These are phyloP conservation scores for Trichopus zeylanicus DNA, from an alignment of 116 monocot species.

Conservation along the genomic window DNA sequence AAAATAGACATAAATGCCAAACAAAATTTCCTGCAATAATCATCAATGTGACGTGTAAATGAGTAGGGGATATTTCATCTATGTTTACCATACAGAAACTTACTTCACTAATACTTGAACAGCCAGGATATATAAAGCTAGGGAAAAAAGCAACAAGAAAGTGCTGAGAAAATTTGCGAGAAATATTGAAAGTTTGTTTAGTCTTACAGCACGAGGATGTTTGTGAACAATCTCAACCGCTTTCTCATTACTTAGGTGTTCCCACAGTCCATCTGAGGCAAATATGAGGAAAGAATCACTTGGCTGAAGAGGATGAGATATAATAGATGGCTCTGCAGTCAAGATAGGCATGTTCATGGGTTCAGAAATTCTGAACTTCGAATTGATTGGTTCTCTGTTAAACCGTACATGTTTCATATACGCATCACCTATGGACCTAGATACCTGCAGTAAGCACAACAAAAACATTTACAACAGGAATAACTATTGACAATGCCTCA, in stretches of 20 bases:
- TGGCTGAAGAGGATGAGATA: constrained; percentile 35
- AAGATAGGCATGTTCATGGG: constrained; percentile 45
- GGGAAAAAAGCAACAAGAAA: neutral
- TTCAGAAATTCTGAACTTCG: constrained; percentile 49
- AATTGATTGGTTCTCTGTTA: constrained; percentile 51
- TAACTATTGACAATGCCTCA: neutral
- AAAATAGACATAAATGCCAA: too few species aligned
- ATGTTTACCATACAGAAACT: too few species aligned
- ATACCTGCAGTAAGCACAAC: constrained; percentile 36
- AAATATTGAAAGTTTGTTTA: neutral
- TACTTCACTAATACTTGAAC: too few species aligned
- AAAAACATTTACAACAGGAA: constrained; percentile 9
- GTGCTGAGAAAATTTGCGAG: neutral
- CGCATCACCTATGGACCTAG: constrained; percentile 57
- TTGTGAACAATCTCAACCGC: constrained; percentile 59
- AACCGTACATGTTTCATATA: constrained; percentile 50
- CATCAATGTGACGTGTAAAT: too few species aligned
- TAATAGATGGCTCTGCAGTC: constrained; percentile 46
- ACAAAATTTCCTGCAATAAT: too few species aligned
- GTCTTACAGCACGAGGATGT: constrained; percentile 48
- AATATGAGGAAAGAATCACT: constrained; percentile 55
- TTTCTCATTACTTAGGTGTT: constrained; percentile 51
- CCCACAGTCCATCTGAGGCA: constrained; percentile 68
- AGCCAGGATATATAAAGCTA: too few species aligned
- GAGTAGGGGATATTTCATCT: too few species aligned